Evolutionary conservation across 2,329 filamentous ascomycete genomes (phyloP), one percentile per base, ranked within the genome.

Genomic region (Botrytis porri): DNA sequence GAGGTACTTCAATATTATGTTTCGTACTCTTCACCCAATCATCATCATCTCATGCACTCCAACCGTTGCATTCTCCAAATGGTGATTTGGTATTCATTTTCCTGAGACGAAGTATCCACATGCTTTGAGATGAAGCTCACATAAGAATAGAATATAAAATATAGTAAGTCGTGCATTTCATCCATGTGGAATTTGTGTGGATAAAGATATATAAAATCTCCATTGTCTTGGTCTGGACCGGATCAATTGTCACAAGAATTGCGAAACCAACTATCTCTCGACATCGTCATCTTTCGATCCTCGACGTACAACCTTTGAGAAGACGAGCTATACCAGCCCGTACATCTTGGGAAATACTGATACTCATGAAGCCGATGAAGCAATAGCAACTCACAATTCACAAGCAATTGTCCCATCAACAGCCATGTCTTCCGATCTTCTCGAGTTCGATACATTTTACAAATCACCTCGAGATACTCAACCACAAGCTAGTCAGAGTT

Each of bases 381-480:
- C 51, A 18, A 57, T 57, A 67, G 35, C 25, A 67, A 39, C 16
- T 59, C 57, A 41, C 22, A 70, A 10, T 60, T 20, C 29, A 37
- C 66, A 6, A 41, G 25, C n/a, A 60, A 45, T 63, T 39, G 32
- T 45, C 63, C 29, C 29, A 57, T 69, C 65, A 41, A 57, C 48
- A 32, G n/a, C 35, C 35, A 91, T 91, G 89, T 91, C 89, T 77
- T 88, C 88, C 75, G 88, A 91, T 81, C 86, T 91, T 73, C 89
- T 91, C 78, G 87, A 89, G 76, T 90, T 91, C 77, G 88, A 87
- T 78, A 84, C 82, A 77, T 82, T 84, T 76, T 84, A 86, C 70
- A 77, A 77, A 74, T 75, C 81, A 73, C 78, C 83, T 43, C 77
- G 76, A 63, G 77, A 78, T n/a, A 75, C 77, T 25, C 78, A 81